Evolutionary conservation across 2,329 filamentous ascomycete genomes (phyloP), one percentile per base, ranked within the genome.

Genomic region (Chalaropsis thielavioides): DNA sequence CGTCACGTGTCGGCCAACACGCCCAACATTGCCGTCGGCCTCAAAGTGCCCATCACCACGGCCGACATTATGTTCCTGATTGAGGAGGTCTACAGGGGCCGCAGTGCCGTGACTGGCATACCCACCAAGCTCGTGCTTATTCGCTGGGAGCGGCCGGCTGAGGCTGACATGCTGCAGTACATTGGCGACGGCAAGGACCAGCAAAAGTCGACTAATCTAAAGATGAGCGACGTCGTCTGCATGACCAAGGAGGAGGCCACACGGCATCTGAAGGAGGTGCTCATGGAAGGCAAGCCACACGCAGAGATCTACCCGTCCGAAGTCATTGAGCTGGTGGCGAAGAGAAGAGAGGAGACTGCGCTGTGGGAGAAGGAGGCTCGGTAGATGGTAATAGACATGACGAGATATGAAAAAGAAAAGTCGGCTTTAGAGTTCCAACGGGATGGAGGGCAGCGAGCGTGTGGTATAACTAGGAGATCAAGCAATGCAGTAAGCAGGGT

Each of bases 231-330:
- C 58, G 72, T 96, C 67, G 91, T 96, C 0, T 89, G 88, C 70
- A 90, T 96, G 89, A 96, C 92, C 0, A 95, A 92, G 73, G 92
- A 96, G 68, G 92, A 96, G 75, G 89, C 88, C 2, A 76, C 80
- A 17, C 80, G 82, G 66, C 94, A 99, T 74, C 89, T 95, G 72
- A 88, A 85, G 73, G 79, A 90, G 71, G 80, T 97, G 0, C 77
- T 97, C 56, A 86, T 83, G 70, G 88, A 83, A 0, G 81, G 80
- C 0, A 88, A 86, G 75, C 75, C 72, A 8, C 78, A 83, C 0
- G 86, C 89, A 69, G 86, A 92, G 0, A 68, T 96, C 31, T 99
- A 96, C 72, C 84, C 87, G 70, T 72, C 75, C 17, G 82, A 83
- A 38, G 84, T 87, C 0, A 76, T 95, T 61, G 79, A 82, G 65